Evolutionary conservation across 192 early-diverging fungal species (phyloP), one percentile per base, ranked within the genome.

Genomic region (Podila horticola): DNA sequence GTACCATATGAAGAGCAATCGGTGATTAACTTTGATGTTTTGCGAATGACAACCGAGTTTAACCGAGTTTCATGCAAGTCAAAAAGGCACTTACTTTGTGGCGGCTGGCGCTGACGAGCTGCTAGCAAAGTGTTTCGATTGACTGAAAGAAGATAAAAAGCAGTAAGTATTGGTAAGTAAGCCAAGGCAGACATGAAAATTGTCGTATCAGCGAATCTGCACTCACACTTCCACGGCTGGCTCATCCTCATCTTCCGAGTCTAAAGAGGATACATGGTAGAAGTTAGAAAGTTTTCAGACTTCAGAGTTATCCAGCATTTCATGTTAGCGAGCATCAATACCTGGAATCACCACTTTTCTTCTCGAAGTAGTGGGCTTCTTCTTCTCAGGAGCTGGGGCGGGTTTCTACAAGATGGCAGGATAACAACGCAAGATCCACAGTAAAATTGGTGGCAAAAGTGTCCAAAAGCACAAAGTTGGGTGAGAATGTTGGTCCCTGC

Each of bases 391-490:
- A 26, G 51, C 76, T 2, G 68, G 31, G 24, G 57, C 71, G 0
- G 69, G 38, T 31, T 71, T 67, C 64, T 73, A 28, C 58, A 36
- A 22, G 11, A 36, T 41, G n/a, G 12, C 1, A 29, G 1, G 22
- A 31, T 5, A 26, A 45, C 7, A 41, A 28, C 0, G 19, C 12
- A 34, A 30, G 4, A 19, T 11, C 30, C 28, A 58, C 19, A 8
- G 5, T 3, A 69, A 69, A 69, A 58, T 81, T 81, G 77, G 77
- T 81, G 77, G 77, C 77, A 81, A 81, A 81, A 52, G 3, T 2
- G 66, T 49, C 49, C 77, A 68, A 72, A 24, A 72, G 20, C n/a
- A 29, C 26, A 45, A 20, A 19, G 26, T 9, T 10, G 5, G 9
- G 22, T n/a, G n/a, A 20, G 36, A 9, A 67, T 24, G 22, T 24